phyloP scores from a whole-genome alignment of 2,329 filamentous ascomycete genomes.

The Apiospora arundinis region DNA sequence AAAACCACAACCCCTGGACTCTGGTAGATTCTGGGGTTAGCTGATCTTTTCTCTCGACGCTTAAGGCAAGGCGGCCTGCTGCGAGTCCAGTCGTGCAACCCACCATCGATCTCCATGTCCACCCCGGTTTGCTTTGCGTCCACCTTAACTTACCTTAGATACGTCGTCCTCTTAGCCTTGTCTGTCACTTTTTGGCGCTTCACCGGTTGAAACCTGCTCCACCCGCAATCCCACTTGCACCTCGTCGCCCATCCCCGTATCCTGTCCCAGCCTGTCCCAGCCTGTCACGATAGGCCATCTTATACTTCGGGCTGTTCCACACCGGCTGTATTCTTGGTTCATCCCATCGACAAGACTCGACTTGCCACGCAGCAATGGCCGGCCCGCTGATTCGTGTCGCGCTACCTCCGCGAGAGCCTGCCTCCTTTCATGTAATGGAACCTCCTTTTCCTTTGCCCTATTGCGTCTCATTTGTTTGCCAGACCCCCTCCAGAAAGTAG shows the following conservation, averaged over 20 bases:
- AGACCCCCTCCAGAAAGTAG: neutral
- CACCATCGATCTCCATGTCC: neutral
- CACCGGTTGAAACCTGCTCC: neutral
- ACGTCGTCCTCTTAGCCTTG: neutral
- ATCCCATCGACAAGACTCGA: neutral
- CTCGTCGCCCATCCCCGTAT: neutral
- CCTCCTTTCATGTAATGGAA: conserved; percentile 4
- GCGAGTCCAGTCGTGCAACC: neutral
- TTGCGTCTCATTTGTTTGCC: neutral
- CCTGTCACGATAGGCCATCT: conserved; percentile 13
- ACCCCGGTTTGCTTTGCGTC: neutral
- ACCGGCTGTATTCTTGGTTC: conserved; percentile 1
- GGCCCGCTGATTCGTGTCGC: neutral
- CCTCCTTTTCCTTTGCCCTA: neutral
- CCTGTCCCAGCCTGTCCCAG: conserved; percentile 1
- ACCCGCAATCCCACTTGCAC: conserved; percentile 10
- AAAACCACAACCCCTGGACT: neutral
- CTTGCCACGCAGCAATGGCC: conserved; percentile 10
- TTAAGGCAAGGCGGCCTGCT: neutral
- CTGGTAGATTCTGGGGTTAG: neutral
- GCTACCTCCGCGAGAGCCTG: neutral
- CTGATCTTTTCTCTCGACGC: neutral
- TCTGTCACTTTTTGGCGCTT: neutral
- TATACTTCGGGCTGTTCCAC: conserved; percentile 16
- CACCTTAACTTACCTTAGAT: neutral